Percentiles rank a stretch among this genome's conserved stretches.
These are phyloP conservation scores for Beverwykella pulmonaria DNA, from an alignment of 495 filamentous ascomycete species.

Conservation along the genomic window DNA sequence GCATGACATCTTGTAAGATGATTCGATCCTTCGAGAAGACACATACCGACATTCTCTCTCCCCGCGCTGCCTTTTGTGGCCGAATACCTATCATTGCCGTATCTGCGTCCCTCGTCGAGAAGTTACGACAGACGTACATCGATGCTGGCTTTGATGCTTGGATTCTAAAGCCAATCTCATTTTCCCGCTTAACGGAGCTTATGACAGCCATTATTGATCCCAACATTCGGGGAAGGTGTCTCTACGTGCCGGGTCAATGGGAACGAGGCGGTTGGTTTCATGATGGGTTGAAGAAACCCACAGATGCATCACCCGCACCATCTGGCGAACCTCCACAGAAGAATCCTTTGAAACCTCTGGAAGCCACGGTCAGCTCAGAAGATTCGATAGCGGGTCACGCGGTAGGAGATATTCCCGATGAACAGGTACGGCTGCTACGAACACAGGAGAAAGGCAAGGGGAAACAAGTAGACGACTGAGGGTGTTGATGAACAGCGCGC, in stretches of 20 bases:
- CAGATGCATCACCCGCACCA: conserved; percentile 2
- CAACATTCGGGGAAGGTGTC: conserved; percentile 32
- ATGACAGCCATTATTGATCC: conserved; percentile 46
- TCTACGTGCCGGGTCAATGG: conserved; percentile 46
- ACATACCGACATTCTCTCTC: conserved; percentile 49
- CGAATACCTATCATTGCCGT: conserved; percentile 86
- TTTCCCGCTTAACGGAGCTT: conserved; percentile 44
- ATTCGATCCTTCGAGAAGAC: conserved; percentile 72
- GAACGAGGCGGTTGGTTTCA: conserved; percentile 50
- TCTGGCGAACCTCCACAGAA: conserved; percentile 7
- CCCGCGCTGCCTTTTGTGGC: conserved; percentile 52
- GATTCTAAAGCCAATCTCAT: conserved; percentile 59
- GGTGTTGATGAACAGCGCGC: background rate
- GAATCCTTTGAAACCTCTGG: conserved; percentile 3
- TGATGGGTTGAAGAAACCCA: conserved; percentile 8
- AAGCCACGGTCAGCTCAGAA: background rate
- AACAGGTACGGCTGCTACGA: conserved; percentile 17
- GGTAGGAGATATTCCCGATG: conserved; percentile 16
- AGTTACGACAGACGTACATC: conserved; percentile 68
- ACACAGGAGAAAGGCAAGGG: conserved; percentile 21
- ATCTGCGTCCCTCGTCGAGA: conserved; percentile 81
- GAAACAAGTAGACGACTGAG: conserved; percentile 25
- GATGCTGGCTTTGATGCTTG: conserved; percentile 89
- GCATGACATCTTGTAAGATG: conserved; percentile 77
- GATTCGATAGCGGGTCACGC: conserved; percentile 8